These are phyloP conservation scores for Arachis hypogaea DNA, from an alignment of 306 rosid genomes.

Conservation along the genomic window DNA sequence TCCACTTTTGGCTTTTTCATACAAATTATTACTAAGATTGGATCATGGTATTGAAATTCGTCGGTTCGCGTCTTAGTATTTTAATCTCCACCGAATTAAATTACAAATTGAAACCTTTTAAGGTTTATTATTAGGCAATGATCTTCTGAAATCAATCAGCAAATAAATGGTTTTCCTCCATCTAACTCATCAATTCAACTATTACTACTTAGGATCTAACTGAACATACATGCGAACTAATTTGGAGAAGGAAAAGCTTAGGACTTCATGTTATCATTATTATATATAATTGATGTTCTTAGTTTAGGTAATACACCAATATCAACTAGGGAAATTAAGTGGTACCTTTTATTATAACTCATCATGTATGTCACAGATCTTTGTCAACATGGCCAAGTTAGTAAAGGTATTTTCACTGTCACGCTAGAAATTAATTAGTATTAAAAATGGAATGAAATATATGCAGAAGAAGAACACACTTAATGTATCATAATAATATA, in stretches of 20 bases:
- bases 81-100: slow-evolving; percentile 15
- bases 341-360: slow-evolving; percentile 8
- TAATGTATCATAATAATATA: neutral
- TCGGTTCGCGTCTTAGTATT: slow-evolving; percentile 34
- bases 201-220: slow-evolving; percentile 4
- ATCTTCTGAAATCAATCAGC: slow-evolving; percentile 38
- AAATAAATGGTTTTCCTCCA: slow-evolving; percentile 9
- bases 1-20: slow-evolving; percentile 43
- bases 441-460: slow-evolving; percentile 29
- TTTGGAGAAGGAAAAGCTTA: slow-evolving; percentile 16
- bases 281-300: neutral
- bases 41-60: neutral
- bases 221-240: slow-evolving; percentile 35
- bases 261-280: neutral
- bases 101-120: slow-evolving; percentile 35
- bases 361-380: neutral
- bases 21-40: neutral
- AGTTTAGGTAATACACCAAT: neutral
- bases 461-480: neutral
- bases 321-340: neutral
- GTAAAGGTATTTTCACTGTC: slow-evolving; percentile 38
- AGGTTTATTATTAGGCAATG: slow-evolving; percentile 42
- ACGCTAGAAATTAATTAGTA: neutral
- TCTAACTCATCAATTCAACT: slow-evolving; percentile 33
- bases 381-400: slow-evolving; percentile 8